Conservation (phyloP, 2,329 filamentous ascomycete species). For the Rhynchosporium secalis region DNA sequence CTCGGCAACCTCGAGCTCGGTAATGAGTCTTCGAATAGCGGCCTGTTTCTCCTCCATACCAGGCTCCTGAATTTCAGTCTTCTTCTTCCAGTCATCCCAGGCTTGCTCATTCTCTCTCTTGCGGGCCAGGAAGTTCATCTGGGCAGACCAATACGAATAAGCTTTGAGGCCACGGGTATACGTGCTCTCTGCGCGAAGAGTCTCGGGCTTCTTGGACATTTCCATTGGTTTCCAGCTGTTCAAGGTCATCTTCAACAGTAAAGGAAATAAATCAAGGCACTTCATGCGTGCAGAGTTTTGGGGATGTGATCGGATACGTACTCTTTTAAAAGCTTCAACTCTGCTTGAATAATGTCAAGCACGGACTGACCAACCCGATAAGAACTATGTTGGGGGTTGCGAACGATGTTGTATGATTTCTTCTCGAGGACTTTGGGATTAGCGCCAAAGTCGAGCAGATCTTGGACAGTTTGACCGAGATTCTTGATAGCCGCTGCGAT, state of each 20-base stretch:
- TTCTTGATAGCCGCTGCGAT: slow-evolving; percentile 57
- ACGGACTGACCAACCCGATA: slow-evolving; percentile 49
- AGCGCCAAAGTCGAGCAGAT: slow-evolving; percentile 63
- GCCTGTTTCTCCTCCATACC: slow-evolving; percentile 53
- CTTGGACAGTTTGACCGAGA: slow-evolving; percentile 46
- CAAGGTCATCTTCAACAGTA: not conserved
- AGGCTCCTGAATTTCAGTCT: slow-evolving; percentile 39
- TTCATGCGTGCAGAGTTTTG: not conserved
- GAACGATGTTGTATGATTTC: slow-evolving; percentile 42
- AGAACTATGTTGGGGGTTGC: slow-evolving; percentile 27
- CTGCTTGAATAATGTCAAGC: slow-evolving; percentile 59
- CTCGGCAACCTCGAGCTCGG: slow-evolving; percentile 57
- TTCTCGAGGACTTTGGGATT: slow-evolving; percentile 62
- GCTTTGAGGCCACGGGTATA: slow-evolving; percentile 55
- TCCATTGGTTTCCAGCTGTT: slow-evolving; percentile 25
- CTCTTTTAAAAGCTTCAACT: slow-evolving; percentile 50
- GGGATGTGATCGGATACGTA: slow-evolving; percentile 3
- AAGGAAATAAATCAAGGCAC: not conserved
- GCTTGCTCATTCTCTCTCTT: slow-evolving; percentile 32
- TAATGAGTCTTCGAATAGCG: slow-evolving; percentile 53
- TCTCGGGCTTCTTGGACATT: slow-evolving; percentile 29
- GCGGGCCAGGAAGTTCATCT: slow-evolving; percentile 24
- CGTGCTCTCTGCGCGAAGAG: slow-evolving; percentile 45
- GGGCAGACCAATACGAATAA: slow-evolving; percentile 52
- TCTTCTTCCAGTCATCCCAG: slow-evolving; percentile 40